These are phyloP conservation scores for Aspergillus fischeri DNA, from an alignment of 2,329 filamentous ascomycete species.

Conservation along the genomic window DNA sequence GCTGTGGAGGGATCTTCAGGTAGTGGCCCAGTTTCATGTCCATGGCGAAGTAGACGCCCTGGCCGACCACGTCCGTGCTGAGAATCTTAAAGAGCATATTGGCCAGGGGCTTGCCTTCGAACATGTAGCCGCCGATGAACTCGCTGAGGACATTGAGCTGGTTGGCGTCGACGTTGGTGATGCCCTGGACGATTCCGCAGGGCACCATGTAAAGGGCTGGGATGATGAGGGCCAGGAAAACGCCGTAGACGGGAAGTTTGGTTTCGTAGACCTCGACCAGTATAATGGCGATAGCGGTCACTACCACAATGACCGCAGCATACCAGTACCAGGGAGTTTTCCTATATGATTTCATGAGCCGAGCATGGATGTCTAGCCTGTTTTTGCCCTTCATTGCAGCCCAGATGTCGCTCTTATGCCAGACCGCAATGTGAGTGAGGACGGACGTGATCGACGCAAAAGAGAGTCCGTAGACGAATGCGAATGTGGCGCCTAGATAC, in stretches of 20 bases:
- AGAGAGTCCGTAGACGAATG: conserved; percentile 52
- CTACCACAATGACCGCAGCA: conserved; percentile 30
- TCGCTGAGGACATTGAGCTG: conserved; percentile 42
- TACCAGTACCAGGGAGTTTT: conserved; percentile 44
- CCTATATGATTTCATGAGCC: conserved; percentile 38
- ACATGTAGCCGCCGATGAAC: conserved; percentile 45
- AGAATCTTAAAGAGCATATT: conserved; percentile 45
- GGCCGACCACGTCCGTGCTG: conserved; percentile 41
- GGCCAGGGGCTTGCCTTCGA: conserved; percentile 42
- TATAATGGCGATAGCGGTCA: conserved; percentile 26
- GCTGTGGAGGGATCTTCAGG: conserved; percentile 48
- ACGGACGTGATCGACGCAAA: conserved; percentile 60
- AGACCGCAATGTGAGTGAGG: conserved; percentile 27
- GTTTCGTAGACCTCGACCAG: conserved; percentile 42
- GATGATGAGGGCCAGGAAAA: conserved; percentile 41
- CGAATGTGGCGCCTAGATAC: conserved; percentile 57
- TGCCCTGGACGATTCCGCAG: conserved; percentile 42
- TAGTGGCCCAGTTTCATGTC: conserved; percentile 53
- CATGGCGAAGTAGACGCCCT: conserved; percentile 45
- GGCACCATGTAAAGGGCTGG: conserved; percentile 43
- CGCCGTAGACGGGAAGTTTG: conserved; percentile 41
- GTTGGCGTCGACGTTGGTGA: conserved; percentile 45
- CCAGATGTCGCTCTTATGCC: conserved; percentile 28
- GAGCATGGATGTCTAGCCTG: conserved; percentile 39
- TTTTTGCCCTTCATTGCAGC: conserved; percentile 30